Evolutionary conservation across 129 eudicot genomes (phyloP), one percentile per base, ranked within the genome.

Genomic region (Silybum marianum): DNA sequence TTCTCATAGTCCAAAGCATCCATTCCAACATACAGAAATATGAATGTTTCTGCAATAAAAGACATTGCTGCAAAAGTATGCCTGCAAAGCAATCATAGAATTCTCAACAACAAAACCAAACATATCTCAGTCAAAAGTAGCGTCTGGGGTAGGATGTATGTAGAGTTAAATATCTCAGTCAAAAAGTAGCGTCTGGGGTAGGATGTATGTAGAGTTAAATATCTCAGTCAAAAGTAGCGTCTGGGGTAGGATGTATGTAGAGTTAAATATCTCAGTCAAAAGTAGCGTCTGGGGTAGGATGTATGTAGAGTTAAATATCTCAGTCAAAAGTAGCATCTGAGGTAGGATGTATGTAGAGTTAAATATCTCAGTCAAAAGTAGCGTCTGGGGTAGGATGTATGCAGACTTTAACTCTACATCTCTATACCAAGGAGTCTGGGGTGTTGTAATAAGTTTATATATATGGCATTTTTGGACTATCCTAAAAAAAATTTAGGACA

Each of bases 21-120:
- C 91, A 90, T 95, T 58, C 99, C 99, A 82, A 95, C 99, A 71
- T 95, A 95, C 13, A 95, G 82, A 69, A 95, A 95, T 86, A 95
- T 95, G 83, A 92, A 95, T 12, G 98, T 89, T 86, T 95, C 99
- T n/a, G 99, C 97, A 71, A 95, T 92, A 63, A 95, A 95, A 73
- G 99, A 95, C 92, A 95, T 80, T 3, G 93, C 87, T 19, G 97
- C 95, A 91, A 95, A 95, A n/a, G 90, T 86, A 86, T 95, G 93
- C 91, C 99, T 93, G 95, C 82, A 81, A 58, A 91, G 93, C 82
- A 77, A 68, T 48, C 25, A 28, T 62, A 13, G 32, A 81, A 58
- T 39, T 38, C 21, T 78, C 65, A 75, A 44, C 13, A 54, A 42
- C 38, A 21, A 16, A 40, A 73, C 11, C 30, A 9, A 44, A 21